A percentile compares a stretch with the other conserved stretches of the same genome.
Evolutionary conservation across 2,329 filamentous ascomycete species (phyloP).

Genomic region (Phialophora tarda): DNA sequence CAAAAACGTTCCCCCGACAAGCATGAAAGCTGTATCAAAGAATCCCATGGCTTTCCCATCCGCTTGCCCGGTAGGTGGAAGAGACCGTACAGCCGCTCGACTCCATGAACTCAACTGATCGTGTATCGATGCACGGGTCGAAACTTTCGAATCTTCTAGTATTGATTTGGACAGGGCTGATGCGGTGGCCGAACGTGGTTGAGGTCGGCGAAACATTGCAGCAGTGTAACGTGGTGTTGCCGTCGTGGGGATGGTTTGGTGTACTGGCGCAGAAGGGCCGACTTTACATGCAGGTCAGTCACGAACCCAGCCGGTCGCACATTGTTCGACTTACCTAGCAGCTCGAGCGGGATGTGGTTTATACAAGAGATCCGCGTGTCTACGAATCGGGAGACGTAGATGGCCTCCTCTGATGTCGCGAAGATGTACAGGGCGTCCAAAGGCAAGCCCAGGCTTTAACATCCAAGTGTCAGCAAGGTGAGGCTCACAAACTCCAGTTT

Average conservation of each 20-base stretch:
- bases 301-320: not conserved
- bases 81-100: conserved; percentile 33
- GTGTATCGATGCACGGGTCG: conserved; percentile 1
- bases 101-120: conserved; percentile 12
- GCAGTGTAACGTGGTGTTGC: conserved; percentile 13
- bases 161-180: conserved; percentile 11
- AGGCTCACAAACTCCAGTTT: not conserved
- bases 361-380: conserved; percentile 57
- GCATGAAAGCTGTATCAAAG: conserved; percentile 57
- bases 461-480: not conserved
- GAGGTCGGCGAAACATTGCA: conserved; percentile 18
- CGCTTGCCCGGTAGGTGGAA: conserved; percentile 47
- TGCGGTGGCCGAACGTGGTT: conserved; percentile 10
- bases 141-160: not conserved
- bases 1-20: not conserved
- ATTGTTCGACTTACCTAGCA: conserved; percentile 52
- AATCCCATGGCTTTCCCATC: conserved; percentile 50
- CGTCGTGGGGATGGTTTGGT: conserved; percentile 37
- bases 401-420: conserved; percentile 56
- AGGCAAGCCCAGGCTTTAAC: conserved; percentile 39
- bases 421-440: conserved; percentile 61
- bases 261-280: conserved; percentile 25
- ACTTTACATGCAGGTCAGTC: conserved; percentile 42
- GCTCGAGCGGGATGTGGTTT: conserved; percentile 62
- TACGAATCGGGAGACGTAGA: conserved; percentile 66